Evolutionary conservation across 2,329 filamentous ascomycete genomes (phyloP), one percentile per base, ranked within the genome.

Genomic region (Ploettnerulaceae sp.): DNA sequence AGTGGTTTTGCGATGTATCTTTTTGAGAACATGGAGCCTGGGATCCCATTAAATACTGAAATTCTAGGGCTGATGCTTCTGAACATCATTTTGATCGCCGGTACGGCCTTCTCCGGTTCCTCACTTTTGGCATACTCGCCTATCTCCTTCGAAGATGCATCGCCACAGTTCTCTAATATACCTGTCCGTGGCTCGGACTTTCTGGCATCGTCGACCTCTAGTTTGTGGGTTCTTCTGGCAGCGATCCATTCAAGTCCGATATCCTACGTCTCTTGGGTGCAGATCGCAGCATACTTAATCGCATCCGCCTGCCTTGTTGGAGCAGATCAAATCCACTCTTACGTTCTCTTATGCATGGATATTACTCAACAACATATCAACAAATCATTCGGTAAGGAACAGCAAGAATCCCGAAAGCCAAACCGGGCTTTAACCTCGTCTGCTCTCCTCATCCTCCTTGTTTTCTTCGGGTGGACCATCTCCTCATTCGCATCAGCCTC

Each of bases 71-170:
- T 54, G 20, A 52, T 54, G 37, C 11, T 45, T 18, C 8, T 58
- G 29, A 51, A 54, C 29, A 38, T 47, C n/a, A 25, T 26, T 8
- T 49, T 48, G 7, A 41, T 54, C 3, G 22, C 55, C 36, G 53
- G 45, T 6, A 41, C 53, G 17, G 38, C 34, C 14, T 48, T 58
- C 8, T 47, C 53, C 18, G 56, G 56, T 7, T 49, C 51, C 14
- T 53, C 46, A 17, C 21, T 56, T 5, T 15, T 58, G 35, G 43
- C 45, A 20, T 60, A 57, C 32, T 54, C 49, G 8, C 58, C 55
- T 3, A 53, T 57, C 4, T 55, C 33, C 7, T 56, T 53, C 36
- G 47, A 52, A 8, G 40, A 47, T 24, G 28, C 45, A 2, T n/a
- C 44, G 18, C 7, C 31, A 25, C 45, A 37, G 17, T 49, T 52